phyloP scores from a whole-genome alignment of 2,329 filamentous ascomycete genomes.

The Chaetomiaceae sp. region DNA sequence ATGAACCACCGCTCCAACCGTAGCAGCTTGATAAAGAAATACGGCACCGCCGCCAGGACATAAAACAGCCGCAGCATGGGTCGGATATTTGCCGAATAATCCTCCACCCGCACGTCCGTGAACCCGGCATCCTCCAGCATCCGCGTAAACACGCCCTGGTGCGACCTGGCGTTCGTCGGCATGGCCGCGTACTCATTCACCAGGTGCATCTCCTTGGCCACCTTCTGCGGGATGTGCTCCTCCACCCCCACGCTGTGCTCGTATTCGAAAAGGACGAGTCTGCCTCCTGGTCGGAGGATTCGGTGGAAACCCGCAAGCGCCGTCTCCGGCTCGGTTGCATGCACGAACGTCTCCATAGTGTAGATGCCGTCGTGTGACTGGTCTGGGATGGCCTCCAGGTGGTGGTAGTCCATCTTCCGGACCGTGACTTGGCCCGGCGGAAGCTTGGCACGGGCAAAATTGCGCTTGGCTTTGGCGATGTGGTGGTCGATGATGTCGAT shows the following conservation, averaged over 20 bases:
- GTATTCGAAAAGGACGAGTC: slow-evolving; percentile 44
- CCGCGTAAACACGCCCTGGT: slow-evolving; percentile 36
- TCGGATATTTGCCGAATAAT: slow-evolving; percentile 43
- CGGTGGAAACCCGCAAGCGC: slow-evolving; percentile 45
- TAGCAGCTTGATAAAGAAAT: slow-evolving; percentile 41
- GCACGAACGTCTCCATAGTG: slow-evolving; percentile 54
- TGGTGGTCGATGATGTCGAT: slow-evolving; percentile 50
- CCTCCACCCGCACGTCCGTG: slow-evolving; percentile 39
- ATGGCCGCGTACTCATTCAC: slow-evolving; percentile 43
- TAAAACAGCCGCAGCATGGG: slow-evolving; percentile 48
- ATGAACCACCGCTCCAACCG: slow-evolving; percentile 43
- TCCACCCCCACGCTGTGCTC: slow-evolving; percentile 37
- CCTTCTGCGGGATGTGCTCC: slow-evolving; percentile 25
- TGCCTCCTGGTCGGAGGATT: slow-evolving; percentile 44
- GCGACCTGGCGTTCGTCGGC: slow-evolving; percentile 40
- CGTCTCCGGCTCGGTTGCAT: slow-evolving; percentile 43
- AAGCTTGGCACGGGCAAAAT: slow-evolving; percentile 35
- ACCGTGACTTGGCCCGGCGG: slow-evolving; percentile 36
- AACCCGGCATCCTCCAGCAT: slow-evolving; percentile 44
- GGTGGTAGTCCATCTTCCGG: slow-evolving; percentile 47
- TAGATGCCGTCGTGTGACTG: slow-evolving; percentile 48
- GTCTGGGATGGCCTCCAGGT: slow-evolving; percentile 39
- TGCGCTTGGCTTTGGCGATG: slow-evolving; percentile 40
- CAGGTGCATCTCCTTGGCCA: slow-evolving; percentile 32
- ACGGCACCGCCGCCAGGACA: slow-evolving; percentile 43